Percentiles rank a stretch among this genome's conserved stretches.
Conservation (phyloP, 805 yeast genomes). For the Priceomyces melissophilus region DNA sequence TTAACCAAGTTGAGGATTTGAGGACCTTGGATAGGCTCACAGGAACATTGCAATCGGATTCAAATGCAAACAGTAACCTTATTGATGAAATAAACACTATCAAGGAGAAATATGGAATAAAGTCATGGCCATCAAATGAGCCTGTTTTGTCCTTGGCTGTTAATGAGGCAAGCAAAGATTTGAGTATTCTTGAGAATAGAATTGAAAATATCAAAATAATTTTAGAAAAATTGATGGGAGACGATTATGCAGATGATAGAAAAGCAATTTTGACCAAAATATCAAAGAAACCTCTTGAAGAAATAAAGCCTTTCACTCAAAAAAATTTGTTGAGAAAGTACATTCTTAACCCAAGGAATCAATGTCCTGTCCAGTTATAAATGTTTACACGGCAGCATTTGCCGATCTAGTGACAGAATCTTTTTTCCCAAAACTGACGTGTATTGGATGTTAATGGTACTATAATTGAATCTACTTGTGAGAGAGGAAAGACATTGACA, state of each 20-base stretch:
- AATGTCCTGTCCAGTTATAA: slow-evolving; percentile 18
- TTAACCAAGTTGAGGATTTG: slow-evolving; percentile 37
- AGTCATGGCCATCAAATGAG: slow-evolving; percentile 40
- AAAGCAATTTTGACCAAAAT: slow-evolving; percentile 17
- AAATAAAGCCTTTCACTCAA: slow-evolving; percentile 40
- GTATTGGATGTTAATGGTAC: too few relatives aligned
- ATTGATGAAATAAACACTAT: slow-evolving; percentile 32
- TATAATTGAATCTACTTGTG: too few relatives aligned
- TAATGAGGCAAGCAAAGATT: slow-evolving; percentile 23
- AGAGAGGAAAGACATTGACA: too few relatives aligned
- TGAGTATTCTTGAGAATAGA: slow-evolving; percentile 27
- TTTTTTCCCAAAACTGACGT: too few relatives aligned
- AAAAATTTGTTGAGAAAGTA: slow-evolving; percentile 74
- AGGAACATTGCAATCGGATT: slow-evolving; percentile 21
- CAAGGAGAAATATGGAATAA: slow-evolving; percentile 34
- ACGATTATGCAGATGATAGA: slow-evolving; percentile 20
- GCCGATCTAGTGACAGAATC: too few relatives aligned
- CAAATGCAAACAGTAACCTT: slow-evolving; percentile 19
- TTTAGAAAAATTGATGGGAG: slow-evolving; percentile 29
- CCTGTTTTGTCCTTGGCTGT: slow-evolving; percentile 35
- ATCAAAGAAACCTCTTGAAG: slow-evolving; percentile 16
- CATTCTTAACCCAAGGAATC: slow-evolving; percentile 35
- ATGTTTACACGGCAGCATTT: not conserved
- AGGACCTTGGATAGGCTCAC: slow-evolving; percentile 30
- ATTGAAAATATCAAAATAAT: slow-evolving; percentile 24